phyloP scores from a whole-genome alignment of 768 basidiomycete species.

The Mrakia hoshinonis region DNA sequence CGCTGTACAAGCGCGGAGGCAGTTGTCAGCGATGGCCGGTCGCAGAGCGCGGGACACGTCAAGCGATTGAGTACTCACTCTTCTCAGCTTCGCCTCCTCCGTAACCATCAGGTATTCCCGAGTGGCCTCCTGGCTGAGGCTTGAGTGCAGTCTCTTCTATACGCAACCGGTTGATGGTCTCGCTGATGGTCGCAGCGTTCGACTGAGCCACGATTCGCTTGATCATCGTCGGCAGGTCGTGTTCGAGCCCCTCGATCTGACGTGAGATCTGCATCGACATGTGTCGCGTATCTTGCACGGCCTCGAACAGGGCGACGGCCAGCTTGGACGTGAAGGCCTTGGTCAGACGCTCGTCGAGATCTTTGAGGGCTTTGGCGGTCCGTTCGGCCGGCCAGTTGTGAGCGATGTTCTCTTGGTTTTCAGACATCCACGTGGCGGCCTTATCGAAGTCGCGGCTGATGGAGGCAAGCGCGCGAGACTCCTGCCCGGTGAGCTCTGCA shows the following conservation, averaged over 20 bases:
- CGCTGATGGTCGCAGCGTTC: constrained; percentile 17
- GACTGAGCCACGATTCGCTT: constrained; percentile 19
- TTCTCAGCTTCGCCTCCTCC: constrained; percentile 29
- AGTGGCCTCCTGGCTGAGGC: too few species aligned
- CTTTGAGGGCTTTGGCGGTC: constrained; percentile 17
- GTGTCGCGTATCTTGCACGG: constrained; percentile 18
- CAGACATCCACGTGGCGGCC: constrained; percentile 25
- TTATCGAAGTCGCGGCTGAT: constrained; percentile 28
- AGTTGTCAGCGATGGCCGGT: background rate
- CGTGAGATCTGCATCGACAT: constrained; percentile 18
- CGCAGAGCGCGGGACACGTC: too few species aligned
- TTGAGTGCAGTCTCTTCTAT: constrained; percentile 27
- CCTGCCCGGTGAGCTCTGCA: constrained; percentile 23
- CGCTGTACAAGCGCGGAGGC: background rate
- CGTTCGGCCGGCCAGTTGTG: constrained; percentile 22
- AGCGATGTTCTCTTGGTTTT: constrained; percentile 25
- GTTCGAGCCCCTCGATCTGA: constrained; percentile 27
- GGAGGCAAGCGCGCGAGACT: constrained; percentile 20
- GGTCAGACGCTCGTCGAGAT: constrained; percentile 27
- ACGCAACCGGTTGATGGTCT: constrained; percentile 23
- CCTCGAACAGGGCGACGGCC: constrained; percentile 29
- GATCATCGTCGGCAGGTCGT: constrained; percentile 22
- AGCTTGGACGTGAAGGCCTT: constrained; percentile 30
- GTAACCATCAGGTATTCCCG: constrained; percentile 12
- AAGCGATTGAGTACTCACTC: constrained; percentile 7